Conservation (phyloP, 805 yeast species). For the Lipomyces sp. region DNA sequence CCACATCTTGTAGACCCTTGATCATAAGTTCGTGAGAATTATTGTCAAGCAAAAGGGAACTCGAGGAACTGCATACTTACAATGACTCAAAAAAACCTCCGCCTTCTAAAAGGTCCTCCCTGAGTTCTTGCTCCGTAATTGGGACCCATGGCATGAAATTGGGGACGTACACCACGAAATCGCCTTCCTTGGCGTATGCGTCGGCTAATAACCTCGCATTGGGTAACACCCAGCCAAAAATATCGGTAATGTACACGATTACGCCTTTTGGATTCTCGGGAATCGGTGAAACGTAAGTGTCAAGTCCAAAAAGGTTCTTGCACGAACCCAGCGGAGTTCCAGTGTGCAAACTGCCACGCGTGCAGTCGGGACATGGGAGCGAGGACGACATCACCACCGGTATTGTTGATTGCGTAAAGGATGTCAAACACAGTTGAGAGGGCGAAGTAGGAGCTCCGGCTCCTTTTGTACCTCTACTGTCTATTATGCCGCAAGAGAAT, state of each 20-base stretch:
- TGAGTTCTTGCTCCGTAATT: neutral
- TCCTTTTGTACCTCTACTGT: too few species aligned
- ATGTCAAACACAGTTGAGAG: too few species aligned
- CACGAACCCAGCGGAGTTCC: constrained; percentile 11
- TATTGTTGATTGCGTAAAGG: neutral
- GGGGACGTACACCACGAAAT: constrained; percentile 16
- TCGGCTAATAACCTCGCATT: constrained; percentile 27
- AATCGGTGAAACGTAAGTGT: constrained; percentile 10
- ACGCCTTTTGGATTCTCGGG: constrained; percentile 13
- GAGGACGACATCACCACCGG: constrained; percentile 5
- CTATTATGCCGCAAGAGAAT: too few species aligned
- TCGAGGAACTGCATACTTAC: neutral
- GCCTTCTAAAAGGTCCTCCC: neutral
- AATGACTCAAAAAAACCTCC: neutral
- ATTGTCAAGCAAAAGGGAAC: neutral
- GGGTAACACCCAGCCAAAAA: constrained; percentile 22
- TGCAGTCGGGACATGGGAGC: constrained; percentile 14
- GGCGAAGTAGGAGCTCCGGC: too few species aligned
- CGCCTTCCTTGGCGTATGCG: constrained; percentile 24
- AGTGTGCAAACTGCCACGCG: constrained; percentile 9
- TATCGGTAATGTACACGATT: constrained; percentile 14
- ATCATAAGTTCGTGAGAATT: too few species aligned
- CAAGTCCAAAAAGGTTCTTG: neutral
- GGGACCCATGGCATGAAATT: constrained; percentile 14
- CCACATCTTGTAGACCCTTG: neutral